phyloP scores from a whole-genome alignment of 2,329 filamentous ascomycete genomes.

The Sporothrix inflata region DNA sequence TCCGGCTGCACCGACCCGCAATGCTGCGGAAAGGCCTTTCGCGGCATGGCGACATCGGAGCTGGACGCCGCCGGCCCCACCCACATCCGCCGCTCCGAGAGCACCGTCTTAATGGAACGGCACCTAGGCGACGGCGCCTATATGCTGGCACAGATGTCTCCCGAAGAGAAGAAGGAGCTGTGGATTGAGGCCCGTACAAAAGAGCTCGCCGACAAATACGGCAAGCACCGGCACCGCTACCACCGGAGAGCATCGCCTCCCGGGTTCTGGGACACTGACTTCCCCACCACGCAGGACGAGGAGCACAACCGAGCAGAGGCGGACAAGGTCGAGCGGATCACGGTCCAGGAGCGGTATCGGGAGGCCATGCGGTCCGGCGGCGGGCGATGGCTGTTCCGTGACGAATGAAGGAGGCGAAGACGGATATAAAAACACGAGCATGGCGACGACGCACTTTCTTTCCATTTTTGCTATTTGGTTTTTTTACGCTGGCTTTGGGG shows the following conservation, averaged over 20 bases:
- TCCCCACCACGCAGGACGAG: conserved; percentile 84
- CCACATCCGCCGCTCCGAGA: conserved; percentile 44
- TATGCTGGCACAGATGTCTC: conserved; percentile 60
- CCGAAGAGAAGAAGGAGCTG: conserved; percentile 64
- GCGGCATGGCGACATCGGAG: conserved; percentile 63
- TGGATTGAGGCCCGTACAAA: conserved; percentile 77
- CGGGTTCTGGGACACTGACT: conserved; percentile 89
- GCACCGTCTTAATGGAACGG: conserved; percentile 57
- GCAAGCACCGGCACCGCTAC: conserved; percentile 76
- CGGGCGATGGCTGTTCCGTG: conserved; percentile 79
- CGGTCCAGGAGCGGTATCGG: conserved; percentile 72
- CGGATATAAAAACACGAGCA: background rate
- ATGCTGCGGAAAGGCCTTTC: conserved; percentile 76
- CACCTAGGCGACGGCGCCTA: conserved; percentile 63
- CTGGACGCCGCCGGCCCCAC: conserved; percentile 44
- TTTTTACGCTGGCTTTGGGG: background rate
- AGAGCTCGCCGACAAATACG: conserved; percentile 72
- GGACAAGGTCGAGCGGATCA: conserved; percentile 62
- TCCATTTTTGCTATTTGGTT: background rate
- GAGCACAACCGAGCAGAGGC: conserved; percentile 67
- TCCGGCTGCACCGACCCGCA: conserved; percentile 73
- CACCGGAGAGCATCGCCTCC: conserved; percentile 74
- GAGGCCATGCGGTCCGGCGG: conserved; percentile 81
- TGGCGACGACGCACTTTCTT: background rate
- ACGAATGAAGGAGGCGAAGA: conserved; percentile 57